Conservation (phyloP, 108 stramenopile species). For the Halocafeteria seosinensis region DNA sequence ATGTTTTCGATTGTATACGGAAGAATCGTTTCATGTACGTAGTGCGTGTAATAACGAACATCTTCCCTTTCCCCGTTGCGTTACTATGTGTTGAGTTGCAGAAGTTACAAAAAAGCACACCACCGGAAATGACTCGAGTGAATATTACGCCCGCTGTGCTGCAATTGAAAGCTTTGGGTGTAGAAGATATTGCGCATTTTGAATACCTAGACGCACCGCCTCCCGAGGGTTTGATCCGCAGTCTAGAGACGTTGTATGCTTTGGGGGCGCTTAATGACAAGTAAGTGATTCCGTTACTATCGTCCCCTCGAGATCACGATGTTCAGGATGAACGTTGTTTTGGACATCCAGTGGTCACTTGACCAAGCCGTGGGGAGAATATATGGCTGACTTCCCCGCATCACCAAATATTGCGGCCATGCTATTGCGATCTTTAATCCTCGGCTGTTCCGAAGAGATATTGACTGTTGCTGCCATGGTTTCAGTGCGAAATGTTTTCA, state of each 20-base stretch:
- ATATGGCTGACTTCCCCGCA: neutral
- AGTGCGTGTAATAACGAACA: no score
- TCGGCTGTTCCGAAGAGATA: neutral
- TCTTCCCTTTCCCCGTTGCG: no score
- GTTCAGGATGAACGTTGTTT: no score
- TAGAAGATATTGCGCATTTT: neutral
- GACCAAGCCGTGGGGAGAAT: neutral
- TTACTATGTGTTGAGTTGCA: no score
- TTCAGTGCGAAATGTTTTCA: neutral
- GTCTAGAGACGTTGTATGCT: neutral
- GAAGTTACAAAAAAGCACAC: no score
- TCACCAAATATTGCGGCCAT: neutral
- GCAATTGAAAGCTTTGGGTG: neutral
- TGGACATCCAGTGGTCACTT: no score
- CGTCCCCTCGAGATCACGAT: no score
- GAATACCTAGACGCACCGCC: neutral
- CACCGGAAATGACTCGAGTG: no score
- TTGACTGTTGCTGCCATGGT: neutral
- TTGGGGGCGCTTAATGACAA: no score
- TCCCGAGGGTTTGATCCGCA: neutral
- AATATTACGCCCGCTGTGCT: no score
- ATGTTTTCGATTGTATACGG: constrained; percentile 4
- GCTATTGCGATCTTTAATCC: neutral
- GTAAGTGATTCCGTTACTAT: no score
- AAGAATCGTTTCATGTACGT: no score